Evolutionary conservation across 352 stramenopile species (phyloP), one percentile per base, ranked within the genome.

Genomic region (Peronospora belbahrii): DNA sequence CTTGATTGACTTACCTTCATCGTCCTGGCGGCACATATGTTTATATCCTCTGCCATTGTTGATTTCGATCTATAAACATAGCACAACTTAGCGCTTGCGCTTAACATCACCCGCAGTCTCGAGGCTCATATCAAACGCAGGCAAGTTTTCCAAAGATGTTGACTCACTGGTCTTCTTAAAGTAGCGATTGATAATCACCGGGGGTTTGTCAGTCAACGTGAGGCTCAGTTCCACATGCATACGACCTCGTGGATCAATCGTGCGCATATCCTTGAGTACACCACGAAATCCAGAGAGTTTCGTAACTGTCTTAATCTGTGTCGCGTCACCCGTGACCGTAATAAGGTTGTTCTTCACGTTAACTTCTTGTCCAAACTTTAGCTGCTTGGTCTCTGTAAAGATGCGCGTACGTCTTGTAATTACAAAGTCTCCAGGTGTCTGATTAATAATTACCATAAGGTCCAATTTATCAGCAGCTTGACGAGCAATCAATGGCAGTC

Each of bases 271-370:
- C 20, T 71, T 73, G 32, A 94, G 65, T 31, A 88, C 44, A 24
- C 82, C 82, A 28, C 82, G 74, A 60, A 85, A 89, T 28, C 70
- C 70, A 35, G 79, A 88, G 34, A 94, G 66, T 53, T 91, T 74
- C 49, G 82, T 94, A 47, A 85, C 49, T 11, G 82, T 94, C 52
- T 74, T 75, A 48, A 94, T 66, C 49, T 84, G 70, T 11, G 54
- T 58, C 0, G 75, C 67, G 43, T 94, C 77, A 34, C 82, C 82
- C 36, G 76, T 71, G 49, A 94, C 75, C 31, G 77, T 88, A 55
- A 94, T 94, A 44, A 87, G 53, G 52, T 94, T 94, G 65, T 74
- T 80, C 66, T 91, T 91, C 45, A 94, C 73, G 56, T 88, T 88
- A 32, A 94, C 78, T 33, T 94, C 83, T 47, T 92, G 77, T 25